Percentiles rank a stretch among this genome's conserved stretches.
These are phyloP conservation scores for Sapria himalayana DNA, from an alignment of 345 rosid species.

Conservation along the genomic window DNA sequence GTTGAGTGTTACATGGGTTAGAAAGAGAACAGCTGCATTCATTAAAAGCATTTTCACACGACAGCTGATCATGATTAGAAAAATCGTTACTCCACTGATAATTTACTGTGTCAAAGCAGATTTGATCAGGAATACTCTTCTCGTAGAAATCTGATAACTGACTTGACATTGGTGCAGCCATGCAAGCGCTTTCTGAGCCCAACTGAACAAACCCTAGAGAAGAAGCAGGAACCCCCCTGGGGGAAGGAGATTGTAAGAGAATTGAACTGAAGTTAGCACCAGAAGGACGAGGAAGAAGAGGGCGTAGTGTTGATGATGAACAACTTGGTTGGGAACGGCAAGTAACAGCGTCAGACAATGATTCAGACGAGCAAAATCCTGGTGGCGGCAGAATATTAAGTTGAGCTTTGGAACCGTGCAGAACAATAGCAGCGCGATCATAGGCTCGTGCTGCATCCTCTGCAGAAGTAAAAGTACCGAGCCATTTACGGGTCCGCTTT, in stretches of 20 bases:
- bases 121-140: no score
- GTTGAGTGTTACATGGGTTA: no score
- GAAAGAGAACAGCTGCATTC: no score
- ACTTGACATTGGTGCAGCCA: no score
- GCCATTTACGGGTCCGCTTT: slow-evolving; percentile 68
- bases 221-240: slow-evolving; percentile 3
- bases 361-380: slow-evolving; percentile 13
- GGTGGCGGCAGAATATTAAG: slow-evolving; percentile 28
- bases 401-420: slow-evolving; percentile 63
- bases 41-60: no score
- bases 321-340: slow-evolving; percentile 21
- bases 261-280: slow-evolving; percentile 15
- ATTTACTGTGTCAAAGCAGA: no score
- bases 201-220: slow-evolving; percentile 9
- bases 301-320: slow-evolving; percentile 46
- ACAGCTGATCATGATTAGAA: no score
- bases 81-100: no score
- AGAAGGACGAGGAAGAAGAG: slow-evolving; percentile 80
- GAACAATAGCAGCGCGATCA: slow-evolving; percentile 59
- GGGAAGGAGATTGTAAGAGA: slow-evolving; percentile 4
- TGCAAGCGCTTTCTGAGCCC: neutral
- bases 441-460: slow-evolving; percentile 84
- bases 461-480: slow-evolving; percentile 64
- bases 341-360: slow-evolving; percentile 21
- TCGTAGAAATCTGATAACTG: no score